These are phyloP conservation scores for Vaccinium corymbosum DNA, from an alignment of 148 eudicot species.

Conservation along the genomic window DNA sequence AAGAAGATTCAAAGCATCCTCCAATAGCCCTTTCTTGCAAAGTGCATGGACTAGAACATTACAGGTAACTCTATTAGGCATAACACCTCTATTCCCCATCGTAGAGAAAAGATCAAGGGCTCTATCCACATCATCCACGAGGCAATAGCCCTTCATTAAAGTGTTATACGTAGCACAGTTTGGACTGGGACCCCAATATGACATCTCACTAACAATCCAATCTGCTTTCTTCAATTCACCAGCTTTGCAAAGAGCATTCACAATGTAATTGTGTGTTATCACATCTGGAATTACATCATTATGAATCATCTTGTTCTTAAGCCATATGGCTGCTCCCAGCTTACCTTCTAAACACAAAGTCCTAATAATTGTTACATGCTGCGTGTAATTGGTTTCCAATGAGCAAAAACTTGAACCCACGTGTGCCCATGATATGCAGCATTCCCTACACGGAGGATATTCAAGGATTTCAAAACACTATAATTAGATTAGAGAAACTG, in stretches of 20 bases:
- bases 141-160: constrained; percentile 63
- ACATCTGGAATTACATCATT: constrained; percentile 50
- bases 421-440: constrained; percentile 33
- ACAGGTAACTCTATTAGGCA: constrained; percentile 59
- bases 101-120: constrained; percentile 58
- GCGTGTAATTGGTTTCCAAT: constrained; percentile 22
- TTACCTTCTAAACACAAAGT: constrained; percentile 60
- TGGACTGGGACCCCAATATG: constrained; percentile 51
- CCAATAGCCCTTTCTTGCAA: constrained; percentile 62
- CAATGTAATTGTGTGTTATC: constrained; percentile 61
- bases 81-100: constrained; percentile 43
- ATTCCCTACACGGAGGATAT: constrained; percentile 43
- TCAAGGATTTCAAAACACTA: not conserved
- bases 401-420: constrained; percentile 14
- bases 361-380: constrained; percentile 36
- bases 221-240: constrained; percentile 61
- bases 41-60: constrained; percentile 74
- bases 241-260: constrained; percentile 59
- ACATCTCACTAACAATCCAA: constrained; percentile 61
- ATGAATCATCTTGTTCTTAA: constrained; percentile 41
- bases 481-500: not conserved
- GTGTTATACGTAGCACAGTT: constrained; percentile 63
- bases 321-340: constrained; percentile 48
- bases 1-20: constrained; percentile 55
- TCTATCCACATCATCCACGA: constrained; percentile 45